Evolutionary conservation across 2,329 filamentous ascomycete genomes (phyloP), one percentile per base, ranked within the genome.

Genomic region (Cercospora zeae-maydis): DNA sequence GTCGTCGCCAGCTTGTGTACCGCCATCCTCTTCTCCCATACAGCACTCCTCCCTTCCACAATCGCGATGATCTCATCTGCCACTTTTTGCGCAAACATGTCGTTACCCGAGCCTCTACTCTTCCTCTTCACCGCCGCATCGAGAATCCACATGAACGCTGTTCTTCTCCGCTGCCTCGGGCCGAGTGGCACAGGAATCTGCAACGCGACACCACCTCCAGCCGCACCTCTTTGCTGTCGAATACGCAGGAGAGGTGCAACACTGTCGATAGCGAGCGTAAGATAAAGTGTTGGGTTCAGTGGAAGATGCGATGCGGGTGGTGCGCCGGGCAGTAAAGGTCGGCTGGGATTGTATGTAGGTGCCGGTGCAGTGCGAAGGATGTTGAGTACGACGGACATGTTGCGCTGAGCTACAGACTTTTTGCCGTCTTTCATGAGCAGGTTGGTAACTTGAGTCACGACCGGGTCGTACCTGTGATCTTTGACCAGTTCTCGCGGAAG

Each of bases 381-480:
- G 68, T 86, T 91, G 75, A 98, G 87, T 73, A 96, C 88, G 72
- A 87, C 82, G 64, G 88, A 84, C 88, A 97, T 92, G 78, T 96
- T 89, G 90, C 96, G 73, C 77, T 99, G 92, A n/a, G 95, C 95
- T 76, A 86, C 84, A 73, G 89, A 89, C 75, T 96, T 86, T 81
- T 97, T 96, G 70, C 95, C 95, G 77, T 98, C 86, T 71, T 83
- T 82, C 93, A 98, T 99, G 67, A 99, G 78, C 70, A 96, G 82
- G 75, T 92, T 93, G 16, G 92, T 96, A 71, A 98, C 83, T 80
- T 97, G 95, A 68, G 89, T 82, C 53, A 98, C 82, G 7, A 97
- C 83, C 1, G 91, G 86, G 74, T 97, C 90, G 75, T 98, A 96
- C 72, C 95, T 86, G 74, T 91, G 82, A 77, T 92, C 90, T 71